Evolutionary conservation across 345 rosid genomes (phyloP).

Genomic region (Salix arbutifolia): DNA sequence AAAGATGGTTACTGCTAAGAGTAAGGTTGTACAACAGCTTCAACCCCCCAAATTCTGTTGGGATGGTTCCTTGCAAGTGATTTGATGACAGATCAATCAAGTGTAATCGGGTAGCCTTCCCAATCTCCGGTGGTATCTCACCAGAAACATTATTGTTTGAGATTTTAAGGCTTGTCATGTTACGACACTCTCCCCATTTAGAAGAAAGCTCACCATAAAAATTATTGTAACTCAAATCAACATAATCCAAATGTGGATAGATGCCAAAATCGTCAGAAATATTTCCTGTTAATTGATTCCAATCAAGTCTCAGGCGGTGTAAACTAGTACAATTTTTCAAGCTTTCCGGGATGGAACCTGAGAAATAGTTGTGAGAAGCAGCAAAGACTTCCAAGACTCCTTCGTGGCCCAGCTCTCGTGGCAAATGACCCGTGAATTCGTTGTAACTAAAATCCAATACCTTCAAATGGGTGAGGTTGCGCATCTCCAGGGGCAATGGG

Average conservation of each 20-base stretch:
- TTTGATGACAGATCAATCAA: too few relatives aligned
- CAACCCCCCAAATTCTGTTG: neutral
- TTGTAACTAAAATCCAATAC: neutral
- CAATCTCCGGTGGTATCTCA: neutral
- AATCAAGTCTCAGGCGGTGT: too few relatives aligned
- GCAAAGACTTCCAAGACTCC: neutral
- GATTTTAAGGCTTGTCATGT: neutral
- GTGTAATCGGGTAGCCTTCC: too few relatives aligned
- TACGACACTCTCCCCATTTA: neutral
- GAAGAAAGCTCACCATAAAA: too few relatives aligned
- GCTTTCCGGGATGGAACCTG: neutral
- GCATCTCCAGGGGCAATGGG: neutral
- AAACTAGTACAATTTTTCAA: neutral
- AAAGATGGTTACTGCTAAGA: neutral
- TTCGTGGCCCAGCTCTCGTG: neutral
- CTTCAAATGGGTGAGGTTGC: neutral
- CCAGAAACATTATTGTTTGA: neutral
- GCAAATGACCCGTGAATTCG: neutral
- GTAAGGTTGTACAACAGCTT: neutral
- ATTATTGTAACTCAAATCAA: neutral
- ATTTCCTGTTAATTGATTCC: neutral
- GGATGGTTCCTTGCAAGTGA: neutral
- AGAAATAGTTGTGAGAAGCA: neutral
- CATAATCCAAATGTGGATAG: neutral
- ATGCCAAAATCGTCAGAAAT: neutral